Conservation (phyloP, 805 yeast species). For the Candida verbasci region DNA sequence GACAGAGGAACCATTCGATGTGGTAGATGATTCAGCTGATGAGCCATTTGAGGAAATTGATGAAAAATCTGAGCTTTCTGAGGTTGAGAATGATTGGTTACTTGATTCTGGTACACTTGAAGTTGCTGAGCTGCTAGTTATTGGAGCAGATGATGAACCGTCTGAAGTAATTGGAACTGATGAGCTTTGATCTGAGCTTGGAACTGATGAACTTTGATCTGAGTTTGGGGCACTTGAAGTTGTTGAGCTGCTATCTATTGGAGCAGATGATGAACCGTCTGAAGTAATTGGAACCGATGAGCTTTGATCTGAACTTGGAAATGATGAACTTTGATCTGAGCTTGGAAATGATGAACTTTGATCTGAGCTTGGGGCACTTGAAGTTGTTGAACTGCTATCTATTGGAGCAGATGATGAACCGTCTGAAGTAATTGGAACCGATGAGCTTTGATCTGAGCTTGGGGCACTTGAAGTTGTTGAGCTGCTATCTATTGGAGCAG, state of each 20-base stretch:
- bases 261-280: background rate
- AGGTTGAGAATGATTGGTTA: conserved; percentile 8
- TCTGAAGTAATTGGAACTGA: conserved; percentile 13
- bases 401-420: too few relatives aligned
- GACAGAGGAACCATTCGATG: too few relatives aligned
- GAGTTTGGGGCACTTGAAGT: too few relatives aligned
- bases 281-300: background rate
- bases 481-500: too few relatives aligned
- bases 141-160: conserved; percentile 1
- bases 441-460: too few relatives aligned
- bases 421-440: too few relatives aligned
- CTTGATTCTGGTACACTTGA: conserved; percentile 14
- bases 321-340: background rate
- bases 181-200: background rate
- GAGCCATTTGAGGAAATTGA: background rate
- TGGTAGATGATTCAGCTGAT: too few relatives aligned
- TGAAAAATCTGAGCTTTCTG: background rate
- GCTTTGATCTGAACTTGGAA: background rate
- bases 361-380: background rate
- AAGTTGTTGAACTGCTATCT: too few relatives aligned
- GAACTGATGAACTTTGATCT: too few relatives aligned
- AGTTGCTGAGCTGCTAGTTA: conserved; percentile 18
- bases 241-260: too few relatives aligned
- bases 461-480: too few relatives aligned
- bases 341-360: too few relatives aligned